A percentile compares a stretch with the other conserved stretches of the same genome.
Conservation (phyloP, 2,329 filamentous ascomycete species). For the Exophiala phaeomuriformis region DNA sequence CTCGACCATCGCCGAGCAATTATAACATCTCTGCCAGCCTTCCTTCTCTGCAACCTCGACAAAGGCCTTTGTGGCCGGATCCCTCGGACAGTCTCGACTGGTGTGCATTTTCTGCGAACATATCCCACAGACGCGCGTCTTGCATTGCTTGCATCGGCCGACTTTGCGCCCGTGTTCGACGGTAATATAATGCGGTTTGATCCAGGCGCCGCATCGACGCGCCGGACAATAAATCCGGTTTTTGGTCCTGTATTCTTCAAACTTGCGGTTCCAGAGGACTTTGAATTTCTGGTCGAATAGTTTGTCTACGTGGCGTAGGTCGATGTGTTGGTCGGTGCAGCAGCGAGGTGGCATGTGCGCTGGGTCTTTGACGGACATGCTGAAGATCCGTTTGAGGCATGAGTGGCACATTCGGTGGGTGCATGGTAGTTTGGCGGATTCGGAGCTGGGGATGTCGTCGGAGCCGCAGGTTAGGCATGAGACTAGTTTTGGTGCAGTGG, state of each 20-base stretch:
- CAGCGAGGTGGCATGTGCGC: constrained; percentile 79
- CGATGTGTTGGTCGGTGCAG: constrained; percentile 66
- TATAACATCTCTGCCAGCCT: constrained; percentile 73
- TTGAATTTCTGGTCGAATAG: constrained; percentile 71
- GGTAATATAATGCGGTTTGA: constrained; percentile 63
- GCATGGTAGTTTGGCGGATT: constrained; percentile 66
- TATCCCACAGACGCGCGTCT: constrained; percentile 62
- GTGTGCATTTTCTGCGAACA: constrained; percentile 72
- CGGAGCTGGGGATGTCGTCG: constrained; percentile 57
- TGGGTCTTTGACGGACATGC: constrained; percentile 66
- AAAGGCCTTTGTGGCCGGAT: constrained; percentile 34
- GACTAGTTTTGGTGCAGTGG: constrained; percentile 43
- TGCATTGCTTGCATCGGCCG: constrained; percentile 64
- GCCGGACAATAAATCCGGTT: constrained; percentile 73
- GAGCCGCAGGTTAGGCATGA: constrained; percentile 65
- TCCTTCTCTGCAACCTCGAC: constrained; percentile 61
- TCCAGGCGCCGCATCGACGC: constrained; percentile 68
- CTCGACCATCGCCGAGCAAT: constrained; percentile 69
- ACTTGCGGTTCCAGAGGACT: constrained; percentile 71
- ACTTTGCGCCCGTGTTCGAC: constrained; percentile 54
- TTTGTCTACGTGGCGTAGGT: constrained; percentile 65
- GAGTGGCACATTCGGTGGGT: constrained; percentile 72
- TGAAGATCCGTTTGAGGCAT: constrained; percentile 69
- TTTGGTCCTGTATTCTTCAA: constrained; percentile 64
- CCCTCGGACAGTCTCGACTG: constrained; percentile 59